phyloP scores from a whole-genome alignment of 2,329 filamentous ascomycete species.

The Paraphaeosphaeria minitans region DNA sequence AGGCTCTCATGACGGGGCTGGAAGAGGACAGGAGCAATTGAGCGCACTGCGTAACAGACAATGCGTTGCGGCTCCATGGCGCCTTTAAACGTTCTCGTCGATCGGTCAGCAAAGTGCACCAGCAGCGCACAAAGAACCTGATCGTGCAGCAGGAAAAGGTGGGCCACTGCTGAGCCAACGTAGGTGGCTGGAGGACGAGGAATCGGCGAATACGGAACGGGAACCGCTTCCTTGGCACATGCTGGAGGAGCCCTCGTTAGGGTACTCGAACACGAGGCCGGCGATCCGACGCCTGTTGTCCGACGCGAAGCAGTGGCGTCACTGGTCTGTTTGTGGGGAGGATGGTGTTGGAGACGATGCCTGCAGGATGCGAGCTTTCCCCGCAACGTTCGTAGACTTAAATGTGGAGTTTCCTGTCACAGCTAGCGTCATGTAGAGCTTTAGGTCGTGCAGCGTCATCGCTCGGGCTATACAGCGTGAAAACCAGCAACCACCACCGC shows the following conservation, averaged over 20 bases:
- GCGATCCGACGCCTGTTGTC: constrained; percentile 1
- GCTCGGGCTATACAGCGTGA: not conserved
- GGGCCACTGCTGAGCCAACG: constrained; percentile 1
- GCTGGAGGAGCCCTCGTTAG: constrained; percentile 1
- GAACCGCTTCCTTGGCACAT: constrained; percentile 8
- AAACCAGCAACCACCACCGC: not conserved
- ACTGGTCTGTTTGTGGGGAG: constrained; percentile 4
- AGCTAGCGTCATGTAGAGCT: not conserved
- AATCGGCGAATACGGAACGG: not conserved
- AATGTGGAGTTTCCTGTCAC: not conserved
- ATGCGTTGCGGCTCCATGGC: not conserved
- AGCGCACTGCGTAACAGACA: not conserved
- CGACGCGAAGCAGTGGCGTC: constrained; percentile 6
- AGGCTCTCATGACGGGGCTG: constrained; percentile 13
- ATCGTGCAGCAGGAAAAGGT: constrained; percentile 1
- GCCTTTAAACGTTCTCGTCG: not conserved
- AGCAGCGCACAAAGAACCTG: constrained; percentile 11
- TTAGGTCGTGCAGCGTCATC: not conserved
- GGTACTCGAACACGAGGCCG: constrained; percentile 6
- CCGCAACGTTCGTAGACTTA: not conserved
- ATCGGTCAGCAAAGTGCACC: constrained; percentile 4
- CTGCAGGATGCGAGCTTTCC: constrained; percentile 7
- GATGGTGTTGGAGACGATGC: constrained; percentile 1
- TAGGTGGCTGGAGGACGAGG: constrained; percentile 7
- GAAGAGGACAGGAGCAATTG: constrained; percentile 1